Conservation (phyloP, 2,329 filamentous ascomycete genomes). For the Scytalidium lignicola region DNA sequence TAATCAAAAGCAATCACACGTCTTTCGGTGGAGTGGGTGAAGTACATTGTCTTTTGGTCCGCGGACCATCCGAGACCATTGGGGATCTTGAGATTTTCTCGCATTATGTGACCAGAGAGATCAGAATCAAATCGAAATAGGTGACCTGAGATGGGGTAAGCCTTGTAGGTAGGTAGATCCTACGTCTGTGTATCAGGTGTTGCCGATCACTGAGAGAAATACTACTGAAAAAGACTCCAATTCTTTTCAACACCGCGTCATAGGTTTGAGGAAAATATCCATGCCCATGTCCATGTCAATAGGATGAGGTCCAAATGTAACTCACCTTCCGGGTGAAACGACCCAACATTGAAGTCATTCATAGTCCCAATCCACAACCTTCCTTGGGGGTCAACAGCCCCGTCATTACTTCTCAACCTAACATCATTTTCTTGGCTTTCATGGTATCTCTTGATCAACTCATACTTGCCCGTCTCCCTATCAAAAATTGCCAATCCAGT, state of each 20-base stretch:
- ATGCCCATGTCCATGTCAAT: neutral
- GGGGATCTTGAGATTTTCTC: constrained; percentile 67
- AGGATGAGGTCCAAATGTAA: constrained; percentile 2
- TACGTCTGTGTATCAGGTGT: neutral
- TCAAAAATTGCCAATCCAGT: constrained; percentile 76
- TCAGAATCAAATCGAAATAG: constrained; percentile 67
- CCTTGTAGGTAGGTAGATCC: neutral
- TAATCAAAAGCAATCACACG: constrained; percentile 75
- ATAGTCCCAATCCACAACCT: constrained; percentile 83
- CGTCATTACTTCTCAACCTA: constrained; percentile 71
- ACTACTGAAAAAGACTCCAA: neutral
- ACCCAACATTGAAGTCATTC: constrained; percentile 61
- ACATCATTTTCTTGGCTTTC: constrained; percentile 20
- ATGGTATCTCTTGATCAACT: constrained; percentile 47
- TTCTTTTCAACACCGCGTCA: constrained; percentile 3
- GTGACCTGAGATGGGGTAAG: constrained; percentile 45
- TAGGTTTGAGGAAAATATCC: too few species aligned
- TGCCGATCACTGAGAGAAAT: neutral
- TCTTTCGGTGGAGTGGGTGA: constrained; percentile 70
- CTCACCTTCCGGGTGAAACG: constrained; percentile 30
- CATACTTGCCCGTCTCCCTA: constrained; percentile 48
- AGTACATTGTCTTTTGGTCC: constrained; percentile 63
- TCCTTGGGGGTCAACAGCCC: constrained; percentile 72
- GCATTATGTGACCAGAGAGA: constrained; percentile 52
- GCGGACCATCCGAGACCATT: constrained; percentile 81